Evolutionary conservation across 768 basidiomycete genomes (phyloP).

Genomic region (Lentinus brumalis): DNA sequence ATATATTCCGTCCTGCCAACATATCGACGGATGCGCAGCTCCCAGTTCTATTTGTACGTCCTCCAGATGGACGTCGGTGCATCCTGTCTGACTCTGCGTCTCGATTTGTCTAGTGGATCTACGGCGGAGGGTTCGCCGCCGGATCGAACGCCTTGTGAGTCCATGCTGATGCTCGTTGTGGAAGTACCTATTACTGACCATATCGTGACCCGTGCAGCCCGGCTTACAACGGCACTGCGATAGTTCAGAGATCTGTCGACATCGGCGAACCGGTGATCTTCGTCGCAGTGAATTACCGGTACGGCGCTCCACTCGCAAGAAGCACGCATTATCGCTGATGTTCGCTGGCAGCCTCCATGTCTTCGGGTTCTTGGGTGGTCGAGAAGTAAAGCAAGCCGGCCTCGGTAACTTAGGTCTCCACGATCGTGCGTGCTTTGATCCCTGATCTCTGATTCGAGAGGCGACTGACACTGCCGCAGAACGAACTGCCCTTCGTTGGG

Average conservation of each 20-base stretch:
- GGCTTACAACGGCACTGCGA: constrained; percentile 7
- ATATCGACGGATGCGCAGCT: constrained; percentile 45
- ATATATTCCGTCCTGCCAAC: constrained; percentile 48
- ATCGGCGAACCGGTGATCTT: constrained; percentile 49
- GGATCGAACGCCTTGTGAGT: constrained; percentile 14
- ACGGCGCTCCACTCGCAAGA: neutral
- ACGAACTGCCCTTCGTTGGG: constrained; percentile 45
- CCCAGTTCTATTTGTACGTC: constrained; percentile 55
- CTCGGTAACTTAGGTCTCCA: constrained; percentile 51
- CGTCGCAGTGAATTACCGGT: constrained; percentile 59
- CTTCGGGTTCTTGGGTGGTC: constrained; percentile 44
- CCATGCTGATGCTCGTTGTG: neutral
- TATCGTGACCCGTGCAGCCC: neutral
- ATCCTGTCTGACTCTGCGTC: too few relatives aligned
- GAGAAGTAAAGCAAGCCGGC: constrained; percentile 42
- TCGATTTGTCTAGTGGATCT: constrained; percentile 47
- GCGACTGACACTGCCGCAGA: constrained; percentile 19
- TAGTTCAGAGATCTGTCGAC: constrained; percentile 40
- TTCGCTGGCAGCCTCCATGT: constrained; percentile 24
- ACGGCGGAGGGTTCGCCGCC: constrained; percentile 31
- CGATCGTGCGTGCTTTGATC: constrained; percentile 41
- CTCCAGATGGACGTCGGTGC: too few relatives aligned
- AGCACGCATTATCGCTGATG: neutral
- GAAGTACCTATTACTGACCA: neutral
- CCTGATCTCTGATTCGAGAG: too few relatives aligned